Conservation (phyloP, 2,329 filamentous ascomycete genomes). For the Gnomoniopsis sp. region DNA sequence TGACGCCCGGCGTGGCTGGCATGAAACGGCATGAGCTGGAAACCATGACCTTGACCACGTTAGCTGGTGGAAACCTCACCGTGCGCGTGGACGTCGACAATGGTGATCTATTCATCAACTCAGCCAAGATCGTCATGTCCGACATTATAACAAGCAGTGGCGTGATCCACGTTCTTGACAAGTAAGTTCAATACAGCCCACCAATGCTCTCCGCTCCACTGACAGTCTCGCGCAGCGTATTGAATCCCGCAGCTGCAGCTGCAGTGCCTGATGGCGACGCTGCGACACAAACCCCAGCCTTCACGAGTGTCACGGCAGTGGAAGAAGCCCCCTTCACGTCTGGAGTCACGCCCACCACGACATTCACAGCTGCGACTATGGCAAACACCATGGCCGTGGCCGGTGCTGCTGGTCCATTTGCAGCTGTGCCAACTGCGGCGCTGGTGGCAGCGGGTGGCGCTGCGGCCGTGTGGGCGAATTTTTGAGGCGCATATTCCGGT, state of each 20-base stretch:
- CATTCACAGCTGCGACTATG: conserved; percentile 22
- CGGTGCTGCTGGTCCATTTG: conserved; percentile 12
- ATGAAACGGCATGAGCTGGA: conserved; percentile 22
- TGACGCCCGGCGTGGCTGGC: conserved; percentile 61
- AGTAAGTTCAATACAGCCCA: conserved; percentile 32
- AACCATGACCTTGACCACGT: conserved; percentile 22
- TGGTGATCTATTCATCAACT: conserved; percentile 29
- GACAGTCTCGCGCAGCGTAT: conserved; percentile 32
- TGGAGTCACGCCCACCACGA: conserved; percentile 25
- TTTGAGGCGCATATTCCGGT: neutral
- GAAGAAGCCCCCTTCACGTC: conserved; percentile 26
- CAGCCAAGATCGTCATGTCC: conserved; percentile 44
- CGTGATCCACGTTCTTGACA: conserved; percentile 38
- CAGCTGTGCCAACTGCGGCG: conserved; percentile 19
- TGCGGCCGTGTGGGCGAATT: conserved; percentile 16
- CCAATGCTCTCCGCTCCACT: neutral
- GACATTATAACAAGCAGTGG: conserved; percentile 53
- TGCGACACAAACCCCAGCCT: conserved; percentile 29
- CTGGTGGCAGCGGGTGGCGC: conserved; percentile 20
- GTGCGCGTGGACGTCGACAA: conserved; percentile 26
- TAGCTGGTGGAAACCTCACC: conserved; percentile 30
- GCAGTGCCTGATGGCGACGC: conserved; percentile 27
- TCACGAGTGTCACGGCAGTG: conserved; percentile 23
- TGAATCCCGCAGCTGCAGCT: conserved; percentile 31
- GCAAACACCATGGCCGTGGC: conserved; percentile 18